Evolutionary conservation across 805 yeast genomes (phyloP).

Genomic region (Phaffomyces opuntiae): DNA sequence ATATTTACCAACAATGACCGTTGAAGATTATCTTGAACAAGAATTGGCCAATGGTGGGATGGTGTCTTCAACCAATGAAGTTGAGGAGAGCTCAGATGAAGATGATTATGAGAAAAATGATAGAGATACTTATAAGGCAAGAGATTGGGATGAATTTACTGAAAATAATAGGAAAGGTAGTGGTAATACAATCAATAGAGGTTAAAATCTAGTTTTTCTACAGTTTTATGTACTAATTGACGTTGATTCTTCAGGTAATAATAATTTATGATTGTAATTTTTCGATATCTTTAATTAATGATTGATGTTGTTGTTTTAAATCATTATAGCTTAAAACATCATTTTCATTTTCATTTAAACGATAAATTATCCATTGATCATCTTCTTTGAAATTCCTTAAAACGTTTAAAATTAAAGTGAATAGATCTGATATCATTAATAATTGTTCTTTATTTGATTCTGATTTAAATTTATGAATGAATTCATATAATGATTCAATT

Average conservation of each 20-base stretch:
- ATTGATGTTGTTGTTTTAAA: conserved; percentile 1
- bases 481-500: conserved; percentile 35
- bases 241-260: too few relatives aligned
- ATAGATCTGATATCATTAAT: conserved; percentile 27
- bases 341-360: conserved; percentile 14
- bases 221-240: too few relatives aligned
- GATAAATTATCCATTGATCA: conserved; percentile 35
- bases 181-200: conserved; percentile 77
- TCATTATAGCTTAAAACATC: conserved; percentile 15
- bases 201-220: conserved; percentile 23
- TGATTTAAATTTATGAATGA: conserved; percentile 24
- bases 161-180: conserved; percentile 83
- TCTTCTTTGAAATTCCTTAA: conserved; percentile 29
- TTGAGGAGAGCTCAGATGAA: conserved; percentile 36
- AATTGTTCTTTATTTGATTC: conserved; percentile 4
- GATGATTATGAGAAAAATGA: conserved; percentile 58
- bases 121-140: conserved; percentile 60
- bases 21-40: conserved; percentile 83
- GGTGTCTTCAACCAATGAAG: conserved; percentile 32
- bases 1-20: conserved; percentile 85
- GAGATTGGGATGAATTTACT: conserved; percentile 91
- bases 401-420: conserved; percentile 33
- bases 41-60: conserved; percentile 84
- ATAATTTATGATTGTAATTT: neutral
- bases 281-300: conserved; percentile 1